Base-by-base conservation (phyloP, 73 alveolate species). In the Paramecium primaurelia region DNA sequence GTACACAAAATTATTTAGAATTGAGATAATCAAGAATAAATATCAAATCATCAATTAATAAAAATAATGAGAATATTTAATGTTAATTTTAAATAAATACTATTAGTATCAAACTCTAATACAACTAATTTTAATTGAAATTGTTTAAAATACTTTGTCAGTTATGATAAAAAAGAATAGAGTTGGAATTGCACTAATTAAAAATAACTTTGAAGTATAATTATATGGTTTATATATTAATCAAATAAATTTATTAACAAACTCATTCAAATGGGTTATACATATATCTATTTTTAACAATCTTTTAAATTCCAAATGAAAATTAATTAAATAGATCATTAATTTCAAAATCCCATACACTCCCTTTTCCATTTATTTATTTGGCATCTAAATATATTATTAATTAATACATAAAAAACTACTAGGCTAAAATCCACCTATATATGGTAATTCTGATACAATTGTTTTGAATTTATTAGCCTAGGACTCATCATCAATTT, bases 391-490 rank as follows among this genome's bases (percentile, higher is more conserved):
- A 11, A 64, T 54, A 64, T 64, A 9, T 26, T 25, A 64, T 34
- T 28, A 7, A 32, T 32, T 9, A 8, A 9, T 64, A 64, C 84
- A 64, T 7, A 32, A 64, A 11, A 64, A 34, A 64, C 30, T 64
- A 34, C 84, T 64, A 32, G 84, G 84, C 12, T 64, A 64, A 64
- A 64, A 64, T 64, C 84, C 84, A 6, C 84, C 84, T 32, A 64
- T 64, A 12, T 64, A 64, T 20, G 84, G 84, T 14, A 64, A n/a
- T 0, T 64, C 84, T 12, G 42, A 64, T 11, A 64, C 47, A 12
- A 64, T 20, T 7, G 84, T 64, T 34, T 64, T 64, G 26, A 28
- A 64, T 64, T 64, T 64, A 34, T 26, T 64, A 16, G 49, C 84
- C 26, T 28, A 64, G 2, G 42, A 64, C 28, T 64, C 84, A 64